phyloP scores from a whole-genome alignment of 345 rosid species.

The Ceriops tagal region DNA sequence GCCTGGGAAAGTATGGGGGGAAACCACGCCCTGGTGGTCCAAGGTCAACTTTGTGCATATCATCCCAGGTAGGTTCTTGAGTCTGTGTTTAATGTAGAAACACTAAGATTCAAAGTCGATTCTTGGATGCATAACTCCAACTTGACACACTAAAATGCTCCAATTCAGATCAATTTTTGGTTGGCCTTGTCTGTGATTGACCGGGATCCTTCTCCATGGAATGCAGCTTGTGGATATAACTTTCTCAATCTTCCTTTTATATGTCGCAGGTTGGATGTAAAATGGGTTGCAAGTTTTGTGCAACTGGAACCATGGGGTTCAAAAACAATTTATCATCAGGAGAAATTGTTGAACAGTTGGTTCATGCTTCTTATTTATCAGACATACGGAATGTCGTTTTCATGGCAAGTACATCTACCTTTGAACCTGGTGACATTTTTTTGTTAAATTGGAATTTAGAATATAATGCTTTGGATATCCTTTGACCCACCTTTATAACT shows the following conservation, averaged over 20 bases:
- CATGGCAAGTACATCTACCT: slow-evolving; percentile 50
- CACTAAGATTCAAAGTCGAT: background rate
- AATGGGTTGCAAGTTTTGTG: slow-evolving; percentile 98
- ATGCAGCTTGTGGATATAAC: background rate
- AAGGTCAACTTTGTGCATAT: slow-evolving; percentile 81
- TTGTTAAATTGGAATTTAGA: background rate
- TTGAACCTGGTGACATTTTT: background rate
- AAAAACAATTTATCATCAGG: slow-evolving; percentile 78
- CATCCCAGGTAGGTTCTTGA: slow-evolving; percentile 64
- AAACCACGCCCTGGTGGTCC: slow-evolving; percentile 83
- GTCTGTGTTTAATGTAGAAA: background rate
- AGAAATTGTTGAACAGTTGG: slow-evolving; percentile 94
- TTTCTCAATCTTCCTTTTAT: background rate
- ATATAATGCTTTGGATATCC: too few species aligned
- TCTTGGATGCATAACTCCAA: background rate
- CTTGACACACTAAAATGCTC: background rate
- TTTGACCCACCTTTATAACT: too few species aligned
- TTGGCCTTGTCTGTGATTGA: background rate
- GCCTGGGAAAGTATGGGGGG: slow-evolving; percentile 80
- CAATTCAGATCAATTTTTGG: background rate
- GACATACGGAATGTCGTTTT: slow-evolving; percentile 84
- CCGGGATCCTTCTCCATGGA: background rate
- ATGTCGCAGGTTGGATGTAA: slow-evolving; percentile 87
- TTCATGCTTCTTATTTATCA: slow-evolving; percentile 72
- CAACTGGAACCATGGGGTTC: slow-evolving; percentile 97